Conservation (phyloP, 768 basidiomycete species). For the Leucosporidium yakuticum region DNA sequence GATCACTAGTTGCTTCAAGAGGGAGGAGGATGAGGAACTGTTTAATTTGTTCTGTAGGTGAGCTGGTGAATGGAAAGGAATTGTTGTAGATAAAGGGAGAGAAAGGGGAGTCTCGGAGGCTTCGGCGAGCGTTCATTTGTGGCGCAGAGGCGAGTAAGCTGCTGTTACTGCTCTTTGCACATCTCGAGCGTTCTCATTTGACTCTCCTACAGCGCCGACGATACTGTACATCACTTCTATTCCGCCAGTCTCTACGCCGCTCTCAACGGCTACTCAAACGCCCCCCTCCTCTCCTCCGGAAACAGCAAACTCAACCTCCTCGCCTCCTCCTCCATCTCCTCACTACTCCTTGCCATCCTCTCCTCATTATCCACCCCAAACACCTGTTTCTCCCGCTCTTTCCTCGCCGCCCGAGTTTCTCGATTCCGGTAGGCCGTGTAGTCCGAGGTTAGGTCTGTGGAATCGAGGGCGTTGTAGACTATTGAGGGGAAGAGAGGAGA, state of each 20-base stretch:
- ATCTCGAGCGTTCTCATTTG: too few species aligned
- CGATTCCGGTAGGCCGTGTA: background rate
- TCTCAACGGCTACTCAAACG: slow-evolving; percentile 9
- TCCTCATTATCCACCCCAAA: slow-evolving; percentile 52
- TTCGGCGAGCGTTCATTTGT: too few species aligned
- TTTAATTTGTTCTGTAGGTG: slow-evolving; percentile 5
- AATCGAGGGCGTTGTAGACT: slow-evolving; percentile 65
- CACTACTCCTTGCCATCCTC: slow-evolving; percentile 55
- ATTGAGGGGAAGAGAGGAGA: background rate
- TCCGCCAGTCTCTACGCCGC: too few species aligned
- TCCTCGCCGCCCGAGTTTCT: slow-evolving; percentile 23
- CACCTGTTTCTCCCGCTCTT: slow-evolving; percentile 52
- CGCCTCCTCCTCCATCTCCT: slow-evolving; percentile 79
- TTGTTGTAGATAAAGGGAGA: too few species aligned
- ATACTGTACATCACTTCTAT: too few species aligned
- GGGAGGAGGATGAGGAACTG: slow-evolving; percentile 13
- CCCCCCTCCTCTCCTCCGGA: slow-evolving; percentile 14
- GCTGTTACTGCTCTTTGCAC: too few species aligned
- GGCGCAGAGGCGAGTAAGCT: too few species aligned
- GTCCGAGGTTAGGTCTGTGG: slow-evolving; percentile 48
- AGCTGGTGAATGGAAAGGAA: background rate
- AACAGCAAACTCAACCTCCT: slow-evolving; percentile 61
- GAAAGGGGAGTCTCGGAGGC: too few species aligned
- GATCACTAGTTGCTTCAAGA: slow-evolving; percentile 5
- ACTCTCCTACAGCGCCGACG: too few species aligned